These are phyloP conservation scores for Pichia sp. DNA, from an alignment of 1,139 yeast genomes.

Conservation along the genomic window DNA sequence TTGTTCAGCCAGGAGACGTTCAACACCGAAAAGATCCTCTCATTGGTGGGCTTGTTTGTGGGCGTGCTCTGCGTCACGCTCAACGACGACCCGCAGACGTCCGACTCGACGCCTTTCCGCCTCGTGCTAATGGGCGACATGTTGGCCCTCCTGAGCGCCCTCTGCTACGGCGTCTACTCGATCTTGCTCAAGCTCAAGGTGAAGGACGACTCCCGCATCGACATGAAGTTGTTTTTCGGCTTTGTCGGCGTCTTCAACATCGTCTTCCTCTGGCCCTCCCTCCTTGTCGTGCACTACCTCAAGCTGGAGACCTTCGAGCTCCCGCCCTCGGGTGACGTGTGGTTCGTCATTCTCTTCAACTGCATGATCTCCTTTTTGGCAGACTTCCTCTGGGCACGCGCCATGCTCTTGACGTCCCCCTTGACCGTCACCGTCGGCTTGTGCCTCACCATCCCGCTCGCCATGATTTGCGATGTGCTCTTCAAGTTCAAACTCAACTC, in stretches of 20 bases:
- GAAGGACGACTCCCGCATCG: slow-evolving; percentile 65
- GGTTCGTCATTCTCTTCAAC: slow-evolving; percentile 56
- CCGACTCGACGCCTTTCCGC: slow-evolving; percentile 22
- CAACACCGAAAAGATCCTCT: slow-evolving; percentile 47
- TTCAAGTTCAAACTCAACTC: slow-evolving; percentile 63
- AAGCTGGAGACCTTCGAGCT: slow-evolving; percentile 67
- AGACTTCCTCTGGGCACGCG: slow-evolving; percentile 94
- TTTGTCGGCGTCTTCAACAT: slow-evolving; percentile 85
- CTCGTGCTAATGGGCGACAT: slow-evolving; percentile 64
- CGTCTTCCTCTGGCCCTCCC: slow-evolving; percentile 76
- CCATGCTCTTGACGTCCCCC: slow-evolving; percentile 89
- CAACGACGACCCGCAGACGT: slow-evolving; percentile 29
- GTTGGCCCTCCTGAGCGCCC: slow-evolving; percentile 77
- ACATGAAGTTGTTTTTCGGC: slow-evolving; percentile 87
- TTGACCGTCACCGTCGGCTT: slow-evolving; percentile 92
- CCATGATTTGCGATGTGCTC: slow-evolving; percentile 85
- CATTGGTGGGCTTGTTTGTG: slow-evolving; percentile 59
- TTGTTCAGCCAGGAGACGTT: slow-evolving; percentile 66
- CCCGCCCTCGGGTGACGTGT: slow-evolving; percentile 54
- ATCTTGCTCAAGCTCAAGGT: slow-evolving; percentile 73
- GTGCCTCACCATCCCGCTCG: slow-evolving; percentile 88
- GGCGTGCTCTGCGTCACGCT: slow-evolving; percentile 78
- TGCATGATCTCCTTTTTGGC: slow-evolving; percentile 77
- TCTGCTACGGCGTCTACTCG: slow-evolving; percentile 88
- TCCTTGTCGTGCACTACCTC: slow-evolving; percentile 56